phyloP scores from a whole-genome alignment of 1,284 basidiomycete genomes.

The Cutaneotrichosporon dermatis region DNA sequence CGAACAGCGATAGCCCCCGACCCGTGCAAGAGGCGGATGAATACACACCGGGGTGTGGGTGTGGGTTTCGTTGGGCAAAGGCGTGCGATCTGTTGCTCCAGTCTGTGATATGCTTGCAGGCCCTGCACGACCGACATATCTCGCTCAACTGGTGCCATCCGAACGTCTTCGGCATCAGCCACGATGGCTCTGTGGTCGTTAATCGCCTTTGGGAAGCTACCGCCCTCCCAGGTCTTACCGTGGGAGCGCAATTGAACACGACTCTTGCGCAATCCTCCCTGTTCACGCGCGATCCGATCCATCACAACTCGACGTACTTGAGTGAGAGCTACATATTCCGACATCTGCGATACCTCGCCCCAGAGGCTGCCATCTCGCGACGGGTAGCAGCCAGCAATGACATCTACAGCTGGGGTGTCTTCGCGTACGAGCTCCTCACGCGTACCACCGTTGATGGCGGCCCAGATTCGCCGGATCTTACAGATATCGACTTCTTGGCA shows the following conservation, averaged over 20 bases:
- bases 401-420: constrained; percentile 41
- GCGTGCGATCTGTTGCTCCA: constrained; percentile 26
- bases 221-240: constrained; percentile 19
- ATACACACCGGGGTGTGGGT: no score
- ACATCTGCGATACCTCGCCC: constrained; percentile 39
- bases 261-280: constrained; percentile 14
- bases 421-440: constrained; percentile 39
- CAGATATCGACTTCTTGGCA: constrained; percentile 28
- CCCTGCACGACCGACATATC: constrained; percentile 27
- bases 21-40: not conserved
- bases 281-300: constrained; percentile 23
- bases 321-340: constrained; percentile 27
- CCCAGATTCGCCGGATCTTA: constrained; percentile 23
- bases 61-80: constrained; percentile 15
- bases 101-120: constrained; percentile 24
- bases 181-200: constrained; percentile 9
- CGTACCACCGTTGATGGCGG: constrained; percentile 34
- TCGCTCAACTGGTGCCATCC: constrained; percentile 32
- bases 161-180: constrained; percentile 21
- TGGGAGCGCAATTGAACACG: constrained; percentile 8
- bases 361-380: constrained; percentile 29
- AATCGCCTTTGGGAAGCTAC: constrained; percentile 17
- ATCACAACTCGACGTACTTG: constrained; percentile 16
- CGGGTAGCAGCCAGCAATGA: constrained; percentile 27
- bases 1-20: not conserved